Percentiles rank a stretch among this genome's conserved stretches.
Evolutionary conservation across 768 basidiomycete genomes (phyloP).

Genomic region (Mycena leptocephala): DNA sequence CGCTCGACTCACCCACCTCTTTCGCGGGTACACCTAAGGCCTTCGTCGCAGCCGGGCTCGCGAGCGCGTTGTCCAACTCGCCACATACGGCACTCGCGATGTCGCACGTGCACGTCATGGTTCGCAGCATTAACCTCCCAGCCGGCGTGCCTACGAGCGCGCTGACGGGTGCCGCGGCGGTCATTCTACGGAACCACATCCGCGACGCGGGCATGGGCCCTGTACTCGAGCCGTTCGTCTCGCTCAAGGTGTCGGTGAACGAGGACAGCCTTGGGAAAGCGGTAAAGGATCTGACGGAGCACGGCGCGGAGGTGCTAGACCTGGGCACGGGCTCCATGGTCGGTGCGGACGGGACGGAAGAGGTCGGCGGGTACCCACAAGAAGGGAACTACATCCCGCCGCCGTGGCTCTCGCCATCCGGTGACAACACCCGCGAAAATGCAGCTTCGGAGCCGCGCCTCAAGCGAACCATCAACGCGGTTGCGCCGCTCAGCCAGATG

Average conservation of each 20-base stretch:
- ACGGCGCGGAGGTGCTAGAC: conserved; percentile 85
- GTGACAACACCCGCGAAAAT: conserved; percentile 45
- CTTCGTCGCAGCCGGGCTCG: conserved; percentile 78
- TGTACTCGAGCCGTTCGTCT: conserved; percentile 85
- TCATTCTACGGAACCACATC: conserved; percentile 75
- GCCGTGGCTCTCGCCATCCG: conserved; percentile 82
- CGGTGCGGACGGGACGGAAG: conserved; percentile 53
- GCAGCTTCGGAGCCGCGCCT: conserved; percentile 54
- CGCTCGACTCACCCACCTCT: conserved; percentile 68
- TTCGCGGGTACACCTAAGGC: conserved; percentile 61
- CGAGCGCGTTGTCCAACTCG: conserved; percentile 82
- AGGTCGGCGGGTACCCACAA: conserved; percentile 64
- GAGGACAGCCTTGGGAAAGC: conserved; percentile 83
- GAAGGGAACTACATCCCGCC: conserved; percentile 86
- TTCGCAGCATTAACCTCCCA: conserved; percentile 63
- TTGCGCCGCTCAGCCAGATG: conserved; percentile 87
- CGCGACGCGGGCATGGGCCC: conserved; percentile 78
- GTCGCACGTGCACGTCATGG: conserved; percentile 73
- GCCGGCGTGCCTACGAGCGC: conserved; percentile 62
- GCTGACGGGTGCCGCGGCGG: conserved; percentile 77
- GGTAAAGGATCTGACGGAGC: conserved; percentile 88
- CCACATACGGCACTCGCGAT: conserved; percentile 84
- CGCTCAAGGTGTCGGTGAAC: conserved; percentile 76
- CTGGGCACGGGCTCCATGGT: conserved; percentile 64
- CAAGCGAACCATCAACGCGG: conserved; percentile 79